Conservation (phyloP, 75 land plant genomes). For the Pinus tabuliformis region DNA sequence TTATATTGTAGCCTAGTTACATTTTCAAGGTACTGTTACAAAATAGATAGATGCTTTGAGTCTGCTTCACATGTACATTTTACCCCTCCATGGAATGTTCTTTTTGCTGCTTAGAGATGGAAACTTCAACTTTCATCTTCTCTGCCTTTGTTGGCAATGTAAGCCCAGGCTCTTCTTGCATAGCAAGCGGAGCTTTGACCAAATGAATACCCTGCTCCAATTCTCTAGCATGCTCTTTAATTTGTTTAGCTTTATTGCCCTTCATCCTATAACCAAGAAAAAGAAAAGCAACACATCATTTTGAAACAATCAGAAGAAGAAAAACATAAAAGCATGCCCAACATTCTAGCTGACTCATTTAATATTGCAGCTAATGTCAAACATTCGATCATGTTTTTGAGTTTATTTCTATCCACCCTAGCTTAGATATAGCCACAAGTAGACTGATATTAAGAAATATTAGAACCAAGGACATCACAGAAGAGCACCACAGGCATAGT, state of each 20-base stretch:
- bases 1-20: too few species aligned
- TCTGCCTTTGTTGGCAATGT: conserved; percentile 51
- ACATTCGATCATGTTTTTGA: neutral
- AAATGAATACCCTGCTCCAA: conserved; percentile 77
- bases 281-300: neutral
- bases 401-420: neutral
- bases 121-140: conserved; percentile 73
- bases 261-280: conserved; percentile 61
- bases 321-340: too few species aligned
- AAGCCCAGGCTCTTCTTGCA: conserved; percentile 61
- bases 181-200: conserved; percentile 78
- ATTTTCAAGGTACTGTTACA: too few species aligned
- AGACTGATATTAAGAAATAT: neutral
- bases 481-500: neutral
- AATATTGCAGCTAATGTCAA: neutral
- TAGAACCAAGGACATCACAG: neutral
- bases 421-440: neutral
- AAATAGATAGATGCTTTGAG: neutral
- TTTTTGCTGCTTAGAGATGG: conserved; percentile 33
- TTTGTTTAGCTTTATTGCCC: conserved; percentile 60
- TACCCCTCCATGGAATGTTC: conserved; percentile 56
- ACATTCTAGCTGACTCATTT: neutral
- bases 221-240: conserved; percentile 58
- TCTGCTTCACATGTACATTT: conserved; percentile 6
- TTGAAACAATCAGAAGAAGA: too few species aligned